Percentiles rank a stretch among this genome's conserved stretches.
Conservation (phyloP, 139 green algal genomes). For the Micractinium sp. region DNA sequence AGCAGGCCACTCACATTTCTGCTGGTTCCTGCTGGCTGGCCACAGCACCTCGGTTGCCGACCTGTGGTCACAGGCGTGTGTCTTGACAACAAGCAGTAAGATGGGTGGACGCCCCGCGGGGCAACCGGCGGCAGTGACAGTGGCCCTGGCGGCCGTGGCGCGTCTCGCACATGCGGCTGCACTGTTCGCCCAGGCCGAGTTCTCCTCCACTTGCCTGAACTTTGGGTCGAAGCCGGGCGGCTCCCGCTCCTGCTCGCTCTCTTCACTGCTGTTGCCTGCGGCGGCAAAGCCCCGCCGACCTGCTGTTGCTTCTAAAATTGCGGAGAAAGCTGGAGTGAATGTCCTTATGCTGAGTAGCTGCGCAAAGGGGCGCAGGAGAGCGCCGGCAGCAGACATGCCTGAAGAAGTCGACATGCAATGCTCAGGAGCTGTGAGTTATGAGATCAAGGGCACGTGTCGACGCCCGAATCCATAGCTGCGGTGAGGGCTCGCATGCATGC, state of each 20-base stretch:
- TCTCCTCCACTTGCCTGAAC: neutral
- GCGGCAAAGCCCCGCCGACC: neutral
- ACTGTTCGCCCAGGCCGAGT: neutral
- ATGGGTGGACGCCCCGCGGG: neutral
- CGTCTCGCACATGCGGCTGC: neutral
- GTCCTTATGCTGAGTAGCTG: no score
- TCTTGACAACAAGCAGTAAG: neutral
- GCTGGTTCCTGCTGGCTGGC: slow-evolving; percentile 30
- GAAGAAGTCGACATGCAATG: no score
- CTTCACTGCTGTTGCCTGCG: neutral
- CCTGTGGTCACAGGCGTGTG: neutral
- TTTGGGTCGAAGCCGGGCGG: neutral
- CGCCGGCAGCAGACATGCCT: no score
- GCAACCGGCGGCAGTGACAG: neutral
- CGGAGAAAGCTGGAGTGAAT: no score
- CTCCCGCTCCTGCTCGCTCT: neutral
- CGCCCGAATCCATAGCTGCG: no score
- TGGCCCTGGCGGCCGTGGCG: neutral
- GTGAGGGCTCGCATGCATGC: no score
- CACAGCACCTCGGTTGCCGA: slow-evolving; percentile 42
- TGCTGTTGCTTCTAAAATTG: no score
- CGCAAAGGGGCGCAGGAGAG: no score
- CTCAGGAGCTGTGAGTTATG: no score
- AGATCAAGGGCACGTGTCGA: no score
- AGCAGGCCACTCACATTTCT: slow-evolving; percentile 6